Conservation (phyloP, 73 alveolate species). For the Tetrahymena thermophila region DNA sequence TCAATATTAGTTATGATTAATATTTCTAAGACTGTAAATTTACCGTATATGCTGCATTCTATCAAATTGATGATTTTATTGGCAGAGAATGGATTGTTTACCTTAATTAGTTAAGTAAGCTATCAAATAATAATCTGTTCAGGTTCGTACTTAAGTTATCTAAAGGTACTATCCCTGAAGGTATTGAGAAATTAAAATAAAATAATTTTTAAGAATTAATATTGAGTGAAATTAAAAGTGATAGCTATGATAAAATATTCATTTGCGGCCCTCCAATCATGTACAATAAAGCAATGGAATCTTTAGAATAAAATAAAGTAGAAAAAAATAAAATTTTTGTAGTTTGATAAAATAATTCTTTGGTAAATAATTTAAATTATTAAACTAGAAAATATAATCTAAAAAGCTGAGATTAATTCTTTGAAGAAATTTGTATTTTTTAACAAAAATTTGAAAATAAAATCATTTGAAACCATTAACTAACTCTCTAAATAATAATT, state of each 20-base stretch:
- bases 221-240: neutral
- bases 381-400: too few species aligned
- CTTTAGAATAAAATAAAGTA: neutral
- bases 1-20: neutral
- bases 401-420: too few species aligned
- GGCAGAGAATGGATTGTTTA: conserved; percentile 29
- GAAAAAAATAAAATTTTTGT: neutral
- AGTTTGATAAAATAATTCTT: neutral
- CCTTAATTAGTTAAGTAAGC: neutral
- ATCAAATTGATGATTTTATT: conserved; percentile 14
- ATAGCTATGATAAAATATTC: neutral
- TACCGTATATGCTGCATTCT: conserved; percentile 6
- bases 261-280: conserved; percentile 38
- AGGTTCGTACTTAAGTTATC: conserved; percentile 5
- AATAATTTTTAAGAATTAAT: neutral
- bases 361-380: too few species aligned
- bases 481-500: too few species aligned
- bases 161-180: neutral
- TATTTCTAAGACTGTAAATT: neutral
- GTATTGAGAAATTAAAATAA: neutral
- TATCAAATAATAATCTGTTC: neutral
- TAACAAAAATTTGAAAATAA: too few species aligned
- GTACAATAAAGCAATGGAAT: neutral
- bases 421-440: too few species aligned
- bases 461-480: too few species aligned